phyloP scores from a whole-genome alignment of 371 early-diverging fungal species.

The Smittium mucronatum region DNA sequence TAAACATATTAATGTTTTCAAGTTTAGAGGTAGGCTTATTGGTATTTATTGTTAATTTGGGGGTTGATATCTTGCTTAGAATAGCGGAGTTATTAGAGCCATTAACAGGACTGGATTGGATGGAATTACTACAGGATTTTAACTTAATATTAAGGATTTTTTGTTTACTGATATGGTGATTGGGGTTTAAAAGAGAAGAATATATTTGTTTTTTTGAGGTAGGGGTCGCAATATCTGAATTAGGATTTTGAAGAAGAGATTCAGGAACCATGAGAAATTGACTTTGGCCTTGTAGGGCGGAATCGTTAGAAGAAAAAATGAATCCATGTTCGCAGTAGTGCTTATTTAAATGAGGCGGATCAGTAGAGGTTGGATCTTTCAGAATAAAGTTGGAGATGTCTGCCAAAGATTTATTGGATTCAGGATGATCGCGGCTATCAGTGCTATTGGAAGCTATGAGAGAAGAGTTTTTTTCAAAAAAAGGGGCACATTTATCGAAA shows the following conservation, averaged over 20 bases:
- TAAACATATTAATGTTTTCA: neutral
- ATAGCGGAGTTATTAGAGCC: too few relatives aligned
- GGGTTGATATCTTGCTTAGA: too few relatives aligned
- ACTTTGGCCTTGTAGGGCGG: too few relatives aligned
- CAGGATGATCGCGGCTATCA: neutral
- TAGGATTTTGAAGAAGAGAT: too few relatives aligned
- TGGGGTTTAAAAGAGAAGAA: neutral
- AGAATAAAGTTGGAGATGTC: too few relatives aligned
- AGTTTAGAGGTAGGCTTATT: neutral
- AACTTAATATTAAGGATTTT: neutral
- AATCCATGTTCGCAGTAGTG: neutral
- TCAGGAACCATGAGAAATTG: too few relatives aligned
- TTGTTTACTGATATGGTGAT: neutral
- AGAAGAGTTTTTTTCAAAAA: neutral
- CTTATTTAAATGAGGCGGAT: too few relatives aligned
- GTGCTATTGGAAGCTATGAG: neutral
- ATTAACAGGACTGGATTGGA: neutral
- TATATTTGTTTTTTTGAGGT: too few relatives aligned
- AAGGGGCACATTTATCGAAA: neutral
- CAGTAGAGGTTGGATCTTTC: too few relatives aligned
- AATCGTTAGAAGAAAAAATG: neutral
- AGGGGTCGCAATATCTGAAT: too few relatives aligned
- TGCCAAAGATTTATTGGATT: too few relatives aligned
- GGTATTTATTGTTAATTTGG: too few relatives aligned
- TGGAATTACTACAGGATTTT: neutral